phyloP scores from a whole-genome alignment of 306 rosid genomes.

The Begonia peltatifolia region DNA sequence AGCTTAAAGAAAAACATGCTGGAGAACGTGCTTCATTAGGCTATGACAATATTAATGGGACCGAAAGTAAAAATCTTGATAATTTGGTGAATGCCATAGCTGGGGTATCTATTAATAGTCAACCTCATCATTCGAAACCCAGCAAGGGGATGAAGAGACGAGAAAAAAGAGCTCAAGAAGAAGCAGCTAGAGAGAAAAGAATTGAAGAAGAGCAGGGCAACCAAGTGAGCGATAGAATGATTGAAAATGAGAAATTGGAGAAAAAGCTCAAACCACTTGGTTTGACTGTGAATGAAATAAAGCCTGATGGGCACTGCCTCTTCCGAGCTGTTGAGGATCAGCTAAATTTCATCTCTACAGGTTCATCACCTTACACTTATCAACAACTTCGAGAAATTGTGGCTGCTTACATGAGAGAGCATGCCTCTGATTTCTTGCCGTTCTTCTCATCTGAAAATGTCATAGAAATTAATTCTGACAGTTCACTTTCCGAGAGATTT shows the following conservation, averaged over 20 bases:
- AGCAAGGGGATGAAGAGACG: slow-evolving; percentile 68
- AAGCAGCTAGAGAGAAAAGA: slow-evolving; percentile 86
- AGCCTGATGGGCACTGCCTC: slow-evolving; percentile 96
- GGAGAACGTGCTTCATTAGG: slow-evolving; percentile 67
- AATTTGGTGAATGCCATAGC: slow-evolving; percentile 81
- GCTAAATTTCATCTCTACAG: slow-evolving; percentile 37
- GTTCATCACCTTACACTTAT: slow-evolving; percentile 46
- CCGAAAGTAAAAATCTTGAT: slow-evolving; percentile 49
- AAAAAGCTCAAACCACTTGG: slow-evolving; percentile 73
- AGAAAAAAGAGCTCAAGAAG: slow-evolving; percentile 68
- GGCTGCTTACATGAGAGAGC: slow-evolving; percentile 66
- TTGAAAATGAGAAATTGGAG: slow-evolving; percentile 67
- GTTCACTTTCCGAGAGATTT: slow-evolving; percentile 34
- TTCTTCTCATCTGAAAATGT: slow-evolving; percentile 59
- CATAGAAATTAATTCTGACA: slow-evolving; percentile 32
- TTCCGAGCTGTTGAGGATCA: slow-evolving; percentile 85
- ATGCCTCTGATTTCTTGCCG: slow-evolving; percentile 58
- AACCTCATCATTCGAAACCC: slow-evolving; percentile 45
- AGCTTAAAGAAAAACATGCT: slow-evolving; percentile 64
- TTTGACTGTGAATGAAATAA: slow-evolving; percentile 54
- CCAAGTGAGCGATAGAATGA: slow-evolving; percentile 47
- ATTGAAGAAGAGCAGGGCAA: slow-evolving; percentile 75
- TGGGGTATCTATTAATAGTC: slow-evolving; percentile 56
- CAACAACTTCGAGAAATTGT: slow-evolving; percentile 75
- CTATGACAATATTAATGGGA: slow-evolving; percentile 33